Evolutionary conservation across 345 rosid species (phyloP).

Genomic region (Aquilaria sinensis): DNA sequence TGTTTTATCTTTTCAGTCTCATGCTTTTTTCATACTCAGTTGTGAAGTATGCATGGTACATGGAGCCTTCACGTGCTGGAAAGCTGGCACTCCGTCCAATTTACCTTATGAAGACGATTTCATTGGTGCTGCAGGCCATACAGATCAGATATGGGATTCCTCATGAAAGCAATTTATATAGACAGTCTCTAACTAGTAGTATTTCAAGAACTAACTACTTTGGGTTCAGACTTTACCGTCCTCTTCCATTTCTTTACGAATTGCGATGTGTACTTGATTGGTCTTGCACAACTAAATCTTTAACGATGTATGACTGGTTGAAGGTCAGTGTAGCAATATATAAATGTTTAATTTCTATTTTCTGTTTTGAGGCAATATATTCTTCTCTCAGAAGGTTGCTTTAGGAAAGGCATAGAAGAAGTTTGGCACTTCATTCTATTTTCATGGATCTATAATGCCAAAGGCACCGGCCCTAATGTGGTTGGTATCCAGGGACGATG

Average conservation of each 20-base stretch:
- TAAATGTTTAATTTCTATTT: neutral
- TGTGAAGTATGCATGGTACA: conserved; percentile 77
- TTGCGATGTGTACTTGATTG: conserved; percentile 93
- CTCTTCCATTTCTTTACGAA: conserved; percentile 93
- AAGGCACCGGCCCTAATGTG: too few relatives aligned
- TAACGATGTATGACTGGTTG: conserved; percentile 99
- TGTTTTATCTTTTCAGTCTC: conserved; percentile 85
- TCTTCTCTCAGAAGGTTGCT: too few relatives aligned
- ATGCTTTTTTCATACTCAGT: conserved; percentile 74
- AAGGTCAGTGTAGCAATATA: conserved; percentile 41
- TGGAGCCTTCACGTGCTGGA: conserved; percentile 64
- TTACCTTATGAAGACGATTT: conserved; percentile 82
- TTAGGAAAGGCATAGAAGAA: too few relatives aligned
- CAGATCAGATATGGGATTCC: conserved; percentile 90
- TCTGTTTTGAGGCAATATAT: neutral
- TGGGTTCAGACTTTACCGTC: conserved; percentile 89
- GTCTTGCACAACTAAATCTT: conserved; percentile 97
- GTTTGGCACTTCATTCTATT: too few relatives aligned
- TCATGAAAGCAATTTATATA: conserved; percentile 83
- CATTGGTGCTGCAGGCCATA: conserved; percentile 90
- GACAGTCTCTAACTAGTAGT: conserved; percentile 86
- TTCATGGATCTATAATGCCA: too few relatives aligned
- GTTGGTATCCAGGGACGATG: too few relatives aligned
- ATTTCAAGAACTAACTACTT: conserved; percentile 76
- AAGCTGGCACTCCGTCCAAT: conserved; percentile 74